phyloP scores from a whole-genome alignment of 2,329 filamentous ascomycete species.

The Neonectria coccinea region DNA sequence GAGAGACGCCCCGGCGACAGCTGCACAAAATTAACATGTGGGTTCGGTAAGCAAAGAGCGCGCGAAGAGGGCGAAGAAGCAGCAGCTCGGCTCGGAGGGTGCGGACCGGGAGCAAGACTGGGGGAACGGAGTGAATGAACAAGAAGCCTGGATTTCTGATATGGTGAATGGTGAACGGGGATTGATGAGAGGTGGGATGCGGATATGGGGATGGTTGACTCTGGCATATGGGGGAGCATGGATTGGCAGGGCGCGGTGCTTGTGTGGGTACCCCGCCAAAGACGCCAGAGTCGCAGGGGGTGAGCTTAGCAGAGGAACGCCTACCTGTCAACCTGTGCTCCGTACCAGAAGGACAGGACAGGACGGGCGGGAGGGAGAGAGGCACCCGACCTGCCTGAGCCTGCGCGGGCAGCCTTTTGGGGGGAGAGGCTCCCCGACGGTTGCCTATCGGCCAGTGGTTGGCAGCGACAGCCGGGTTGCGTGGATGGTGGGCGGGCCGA shows the following conservation, averaged over 20 bases:
- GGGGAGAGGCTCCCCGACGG: slow-evolving; percentile 6
- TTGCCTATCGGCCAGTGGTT: slow-evolving; percentile 12
- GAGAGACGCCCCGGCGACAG: slow-evolving; percentile 65
- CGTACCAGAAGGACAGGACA: slow-evolving; percentile 3
- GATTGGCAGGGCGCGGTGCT: slow-evolving; percentile 52
- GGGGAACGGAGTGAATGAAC: slow-evolving; percentile 27
- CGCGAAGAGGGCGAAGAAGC: slow-evolving; percentile 37
- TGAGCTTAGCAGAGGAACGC: slow-evolving; percentile 31
- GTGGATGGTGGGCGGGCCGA: slow-evolving; percentile 4
- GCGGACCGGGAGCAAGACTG: slow-evolving; percentile 13
- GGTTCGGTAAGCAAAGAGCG: slow-evolving; percentile 48
- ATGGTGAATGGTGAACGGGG: slow-evolving; percentile 32
- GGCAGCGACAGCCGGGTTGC: slow-evolving; percentile 6
- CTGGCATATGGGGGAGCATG: slow-evolving; percentile 44
- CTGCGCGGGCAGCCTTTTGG: slow-evolving; percentile 12
- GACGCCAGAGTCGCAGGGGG: slow-evolving; percentile 36
- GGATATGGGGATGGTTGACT: slow-evolving; percentile 41
- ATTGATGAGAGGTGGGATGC: slow-evolving; percentile 39
- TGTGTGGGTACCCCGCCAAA: slow-evolving; percentile 52
- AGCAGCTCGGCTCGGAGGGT: slow-evolving; percentile 26
- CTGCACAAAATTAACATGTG: slow-evolving; percentile 70
- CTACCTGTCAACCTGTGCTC: not conserved
- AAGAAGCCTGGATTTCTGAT: slow-evolving; percentile 22
- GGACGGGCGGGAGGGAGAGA: not conserved
- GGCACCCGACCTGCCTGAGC: not conserved